phyloP scores from a whole-genome alignment of 1,139 yeast genomes.

The Yamadazyma pseudoaaseri region DNA sequence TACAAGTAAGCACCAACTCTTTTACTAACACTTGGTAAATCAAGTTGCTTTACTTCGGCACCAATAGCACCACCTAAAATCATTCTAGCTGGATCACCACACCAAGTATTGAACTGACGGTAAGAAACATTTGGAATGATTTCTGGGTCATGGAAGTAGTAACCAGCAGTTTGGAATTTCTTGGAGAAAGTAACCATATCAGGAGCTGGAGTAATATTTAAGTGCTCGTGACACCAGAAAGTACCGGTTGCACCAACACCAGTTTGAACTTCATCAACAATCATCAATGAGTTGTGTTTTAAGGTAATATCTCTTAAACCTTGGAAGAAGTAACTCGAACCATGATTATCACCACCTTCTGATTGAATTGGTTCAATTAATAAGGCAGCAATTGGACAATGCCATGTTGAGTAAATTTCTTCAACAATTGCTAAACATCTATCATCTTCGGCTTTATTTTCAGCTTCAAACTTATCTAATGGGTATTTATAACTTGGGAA shows the following conservation, averaged over 20 bases:
- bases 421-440: conserved; percentile 64
- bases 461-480: conserved; percentile 52
- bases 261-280: conserved; percentile 73
- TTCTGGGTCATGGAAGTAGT: conserved; percentile 63
- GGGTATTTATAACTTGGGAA: conserved; percentile 78
- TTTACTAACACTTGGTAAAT: conserved; percentile 50
- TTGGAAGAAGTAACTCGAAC: conserved; percentile 59
- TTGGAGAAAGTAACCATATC: conserved; percentile 76
- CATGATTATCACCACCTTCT: conserved; percentile 78
- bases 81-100: conserved; percentile 76
- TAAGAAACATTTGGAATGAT: conserved; percentile 63
- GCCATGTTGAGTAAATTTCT: conserved; percentile 54
- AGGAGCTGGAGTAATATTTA: conserved; percentile 61
- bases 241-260: conserved; percentile 75
- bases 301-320: conserved; percentile 61
- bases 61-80: conserved; percentile 63
- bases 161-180: conserved; percentile 79
- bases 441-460: conserved; percentile 62
- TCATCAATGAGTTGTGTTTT: conserved; percentile 58
- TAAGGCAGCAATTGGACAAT: conserved; percentile 66
- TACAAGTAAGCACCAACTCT: conserved; percentile 62
- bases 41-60: conserved; percentile 52
- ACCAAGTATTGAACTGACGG: conserved; percentile 83
- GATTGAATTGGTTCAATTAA: conserved; percentile 74
- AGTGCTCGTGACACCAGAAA: conserved; percentile 74